These are phyloP conservation scores for Xylariaceae sp. DNA, from an alignment of 2,329 filamentous ascomycete genomes.

Conservation along the genomic window DNA sequence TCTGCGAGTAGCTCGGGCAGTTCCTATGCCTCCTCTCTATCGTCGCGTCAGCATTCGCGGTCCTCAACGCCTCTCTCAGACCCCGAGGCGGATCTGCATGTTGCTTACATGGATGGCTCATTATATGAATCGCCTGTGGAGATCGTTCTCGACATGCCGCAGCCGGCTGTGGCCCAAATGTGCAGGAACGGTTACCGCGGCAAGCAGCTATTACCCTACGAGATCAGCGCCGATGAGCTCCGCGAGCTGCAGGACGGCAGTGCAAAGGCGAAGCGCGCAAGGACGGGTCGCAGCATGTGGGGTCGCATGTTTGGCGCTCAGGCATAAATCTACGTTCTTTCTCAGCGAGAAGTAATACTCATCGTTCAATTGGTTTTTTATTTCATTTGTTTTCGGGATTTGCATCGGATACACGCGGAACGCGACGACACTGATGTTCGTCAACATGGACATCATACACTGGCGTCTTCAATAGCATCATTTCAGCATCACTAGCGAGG, in stretches of 20 bases:
- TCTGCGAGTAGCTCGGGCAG: slow-evolving; percentile 45
- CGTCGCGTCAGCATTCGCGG: slow-evolving; percentile 53
- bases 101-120: slow-evolving; percentile 46
- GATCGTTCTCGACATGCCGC: slow-evolving; percentile 48
- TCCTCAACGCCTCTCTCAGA: slow-evolving; percentile 59
- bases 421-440: slow-evolving; percentile 17
- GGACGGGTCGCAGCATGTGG: slow-evolving; percentile 56
- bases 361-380: too few relatives aligned
- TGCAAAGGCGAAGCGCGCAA: slow-evolving; percentile 55
- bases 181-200: slow-evolving; percentile 35
- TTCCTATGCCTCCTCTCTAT: slow-evolving; percentile 56
- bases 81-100: slow-evolving; percentile 47
- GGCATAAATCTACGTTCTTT: slow-evolving; percentile 15
- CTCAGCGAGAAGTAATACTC: too few relatives aligned
- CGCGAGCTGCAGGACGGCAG: slow-evolving; percentile 54
- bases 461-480: slow-evolving; percentile 27
- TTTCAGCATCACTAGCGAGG: slow-evolving; percentile 27
- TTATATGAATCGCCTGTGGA: slow-evolving; percentile 58
- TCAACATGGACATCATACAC: slow-evolving; percentile 22
- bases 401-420: slow-evolving; percentile 19
- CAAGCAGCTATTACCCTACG: slow-evolving; percentile 56
- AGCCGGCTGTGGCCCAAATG: slow-evolving; percentile 41
- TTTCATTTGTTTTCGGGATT: slow-evolving; percentile 19
- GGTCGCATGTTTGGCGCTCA: slow-evolving; percentile 57
- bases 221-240: slow-evolving; percentile 60